phyloP scores from a whole-genome alignment of 768 basidiomycete species.

The Amanita subjunquillea region DNA sequence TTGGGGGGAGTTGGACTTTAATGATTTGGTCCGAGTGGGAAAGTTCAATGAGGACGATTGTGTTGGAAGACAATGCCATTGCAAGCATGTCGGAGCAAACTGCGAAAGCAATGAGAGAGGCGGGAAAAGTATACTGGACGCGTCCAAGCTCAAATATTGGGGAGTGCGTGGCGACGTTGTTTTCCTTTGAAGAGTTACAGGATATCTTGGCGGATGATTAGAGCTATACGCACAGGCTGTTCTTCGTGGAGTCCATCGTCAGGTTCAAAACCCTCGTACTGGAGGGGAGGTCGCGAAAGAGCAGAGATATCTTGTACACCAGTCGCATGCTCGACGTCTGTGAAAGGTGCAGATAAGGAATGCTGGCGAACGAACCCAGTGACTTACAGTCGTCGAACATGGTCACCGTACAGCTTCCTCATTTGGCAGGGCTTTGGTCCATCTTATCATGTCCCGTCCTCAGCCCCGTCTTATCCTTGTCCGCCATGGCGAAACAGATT shows the following conservation, averaged over 20 bases:
- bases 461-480: conserved; percentile 73
- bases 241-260: conserved; percentile 41
- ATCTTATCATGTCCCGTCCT: conserved; percentile 24
- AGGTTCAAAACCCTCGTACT: conserved; percentile 86
- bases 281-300: conserved; percentile 44
- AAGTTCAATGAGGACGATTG: conserved; percentile 83
- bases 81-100: conserved; percentile 82
- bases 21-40: conserved; percentile 79
- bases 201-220: background rate
- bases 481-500: conserved; percentile 90
- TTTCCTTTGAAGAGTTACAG: conserved; percentile 15
- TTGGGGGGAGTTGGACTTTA: conserved; percentile 68
- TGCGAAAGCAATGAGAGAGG: conserved; percentile 71
- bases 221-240: conserved; percentile 10
- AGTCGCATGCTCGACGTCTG: conserved; percentile 83
- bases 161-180: conserved; percentile 19
- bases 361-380: conserved; percentile 4
- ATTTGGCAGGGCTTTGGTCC: background rate
- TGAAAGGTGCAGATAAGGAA: conserved; percentile 8
- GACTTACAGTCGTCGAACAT: conserved; percentile 66
- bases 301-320: conserved; percentile 32
- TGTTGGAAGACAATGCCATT: conserved; percentile 71
- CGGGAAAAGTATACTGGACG: conserved; percentile 85
- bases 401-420: background rate
- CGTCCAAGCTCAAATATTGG: conserved; percentile 77